Base-by-base conservation (phyloP, 2,329 filamentous ascomycete genomes). In the Pseudogymnoascus sp. region DNA sequence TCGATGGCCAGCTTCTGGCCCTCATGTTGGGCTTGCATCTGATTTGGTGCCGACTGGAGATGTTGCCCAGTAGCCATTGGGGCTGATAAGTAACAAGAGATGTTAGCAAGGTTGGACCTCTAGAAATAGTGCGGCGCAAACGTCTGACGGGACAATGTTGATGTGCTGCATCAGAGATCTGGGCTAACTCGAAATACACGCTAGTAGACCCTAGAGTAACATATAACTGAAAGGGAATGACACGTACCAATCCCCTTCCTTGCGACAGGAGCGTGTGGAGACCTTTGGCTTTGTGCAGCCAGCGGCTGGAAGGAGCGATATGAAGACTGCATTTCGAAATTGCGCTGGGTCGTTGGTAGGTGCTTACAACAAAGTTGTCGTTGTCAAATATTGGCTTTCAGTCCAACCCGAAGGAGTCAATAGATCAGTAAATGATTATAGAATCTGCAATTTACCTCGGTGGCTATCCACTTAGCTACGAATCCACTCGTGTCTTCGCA, bases 1-100 rank as follows among this genome's bases (percentile, higher is more conserved):
- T 90, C 88, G 69, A 81, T 82, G 51, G 85, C 84, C 68, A 81
- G 77, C 65, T 78, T 75, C 67, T 80, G 78, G 64, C 76, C 76
- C 64, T 80, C 77, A 63, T 79, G 73, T 68, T 80, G 79, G 70
- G 81, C 78, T 65, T 81, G 79, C 65, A 82, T 77, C 70, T 85
- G 82, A n/a, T 80, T 79, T 68, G 81, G 81, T 62, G 81, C 79
- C 45, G 65, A 66, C 54, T 71, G 72, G 10, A 68, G 69, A 68
- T 74, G 71, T n/a, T 65, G 43, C 60, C 71, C 71, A 37, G 68
- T 65, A 31, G 71, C 67, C 71, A 74, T 74, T 11, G 72, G 72
- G 36, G 71, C 73, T 74, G 63, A 39, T 37, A 51, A n/a, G 62
- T n/a, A 31, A 48, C 36, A 57, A 57, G 36, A 65, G 31, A 28